A percentile compares a stretch with the other conserved stretches of the same genome.
These are phyloP conservation scores for Aspergillus bertholletiae DNA, from an alignment of 495 filamentous ascomycete species.

Conservation along the genomic window DNA sequence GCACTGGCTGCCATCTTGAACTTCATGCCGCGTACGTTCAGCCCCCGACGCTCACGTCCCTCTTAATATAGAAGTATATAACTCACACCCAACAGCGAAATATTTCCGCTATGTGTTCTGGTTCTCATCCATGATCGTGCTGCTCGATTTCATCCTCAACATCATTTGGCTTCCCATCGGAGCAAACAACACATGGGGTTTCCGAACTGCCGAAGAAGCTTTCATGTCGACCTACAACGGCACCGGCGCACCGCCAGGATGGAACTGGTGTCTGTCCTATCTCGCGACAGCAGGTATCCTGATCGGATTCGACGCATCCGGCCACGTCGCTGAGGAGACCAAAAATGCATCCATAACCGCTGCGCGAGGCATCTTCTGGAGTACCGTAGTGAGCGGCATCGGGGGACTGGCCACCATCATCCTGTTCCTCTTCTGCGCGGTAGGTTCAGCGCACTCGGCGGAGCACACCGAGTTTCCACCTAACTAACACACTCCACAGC, in stretches of 20 bases:
- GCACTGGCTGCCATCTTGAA: slow-evolving; percentile 44
- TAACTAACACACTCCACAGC: slow-evolving; percentile 20
- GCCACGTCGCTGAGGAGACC: slow-evolving; percentile 55
- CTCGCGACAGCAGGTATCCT: slow-evolving; percentile 56
- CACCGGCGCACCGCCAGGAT: slow-evolving; percentile 50
- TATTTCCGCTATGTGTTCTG: slow-evolving; percentile 47
- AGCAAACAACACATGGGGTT: slow-evolving; percentile 48
- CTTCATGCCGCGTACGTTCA: slow-evolving; percentile 42
- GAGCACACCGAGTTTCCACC: neutral
- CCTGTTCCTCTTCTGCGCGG: slow-evolving; percentile 54
- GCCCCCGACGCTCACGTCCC: too few species aligned
- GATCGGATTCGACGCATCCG: slow-evolving; percentile 55
- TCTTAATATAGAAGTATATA: neutral
- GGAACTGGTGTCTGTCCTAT: slow-evolving; percentile 60
- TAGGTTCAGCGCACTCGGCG: slow-evolving; percentile 14
- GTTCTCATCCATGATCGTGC: slow-evolving; percentile 42
- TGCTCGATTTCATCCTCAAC: slow-evolving; percentile 54
- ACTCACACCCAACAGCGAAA: slow-evolving; percentile 26
- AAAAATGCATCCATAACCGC: slow-evolving; percentile 52
- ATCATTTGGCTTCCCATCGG: slow-evolving; percentile 57
- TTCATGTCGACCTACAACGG: slow-evolving; percentile 58
- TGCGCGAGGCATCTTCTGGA: slow-evolving; percentile 54
- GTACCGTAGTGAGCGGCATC: slow-evolving; percentile 48
- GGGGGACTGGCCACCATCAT: slow-evolving; percentile 51
- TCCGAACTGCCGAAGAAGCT: slow-evolving; percentile 50